phyloP scores from a whole-genome alignment of 345 rosid species.

The Citrus trifoliata region DNA sequence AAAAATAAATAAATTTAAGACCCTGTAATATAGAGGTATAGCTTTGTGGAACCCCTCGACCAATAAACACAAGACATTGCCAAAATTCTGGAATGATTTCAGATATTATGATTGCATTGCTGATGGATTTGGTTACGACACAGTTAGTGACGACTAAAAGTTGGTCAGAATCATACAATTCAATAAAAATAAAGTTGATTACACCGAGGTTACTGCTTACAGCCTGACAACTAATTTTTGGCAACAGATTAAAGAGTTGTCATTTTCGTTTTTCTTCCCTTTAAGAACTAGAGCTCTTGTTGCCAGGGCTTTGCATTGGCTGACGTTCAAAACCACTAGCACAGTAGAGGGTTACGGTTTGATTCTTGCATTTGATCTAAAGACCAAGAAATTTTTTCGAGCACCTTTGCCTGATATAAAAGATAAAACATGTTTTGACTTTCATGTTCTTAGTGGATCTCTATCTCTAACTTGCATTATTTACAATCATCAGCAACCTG shows the following conservation, averaged over 20 bases:
- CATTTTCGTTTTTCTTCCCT: background rate
- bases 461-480: no score
- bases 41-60: background rate
- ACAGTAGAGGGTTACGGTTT: no score
- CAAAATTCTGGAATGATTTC: background rate
- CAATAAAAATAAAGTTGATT: background rate
- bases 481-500: no score
- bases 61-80: background rate
- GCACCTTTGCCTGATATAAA: no score
- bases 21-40: no score
- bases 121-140: conserved; percentile 1
- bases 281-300: background rate
- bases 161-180: background rate
- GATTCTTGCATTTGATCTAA: no score
- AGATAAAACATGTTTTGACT: no score
- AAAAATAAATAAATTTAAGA: no score
- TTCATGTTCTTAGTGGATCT: no score
- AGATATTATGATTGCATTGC: background rate
- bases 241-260: background rate
- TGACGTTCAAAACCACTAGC: no score
- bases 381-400: no score
- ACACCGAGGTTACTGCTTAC: background rate
- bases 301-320: no score
- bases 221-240: background rate
- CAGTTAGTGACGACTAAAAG: background rate